Conservation (phyloP, 176 grass and related monocot species). For the Urochloa ruziziensis region DNA sequence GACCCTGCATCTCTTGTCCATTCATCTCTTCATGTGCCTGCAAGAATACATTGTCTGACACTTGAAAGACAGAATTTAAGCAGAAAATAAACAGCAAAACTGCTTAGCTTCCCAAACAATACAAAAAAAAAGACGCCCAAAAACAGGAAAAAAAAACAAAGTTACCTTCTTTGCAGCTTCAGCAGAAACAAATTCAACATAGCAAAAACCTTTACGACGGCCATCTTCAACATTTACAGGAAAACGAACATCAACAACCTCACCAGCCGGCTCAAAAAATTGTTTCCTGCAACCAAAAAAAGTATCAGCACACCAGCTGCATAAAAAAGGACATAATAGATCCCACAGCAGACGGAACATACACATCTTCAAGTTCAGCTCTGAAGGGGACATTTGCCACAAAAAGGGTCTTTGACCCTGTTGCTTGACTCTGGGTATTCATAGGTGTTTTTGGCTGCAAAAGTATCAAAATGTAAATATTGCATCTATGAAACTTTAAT, state of each 20-base stretch:
- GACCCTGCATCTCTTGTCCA: constrained; percentile 54
- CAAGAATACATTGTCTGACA: constrained; percentile 14
- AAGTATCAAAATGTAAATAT: background rate
- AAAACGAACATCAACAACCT: constrained; percentile 66
- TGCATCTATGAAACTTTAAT: background rate
- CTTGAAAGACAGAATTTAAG: background rate
- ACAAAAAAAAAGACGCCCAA: background rate
- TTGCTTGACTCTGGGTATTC: constrained; percentile 34
- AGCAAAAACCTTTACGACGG: constrained; percentile 51
- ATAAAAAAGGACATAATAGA: background rate
- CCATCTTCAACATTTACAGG: constrained; percentile 61
- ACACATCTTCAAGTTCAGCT: constrained; percentile 50
- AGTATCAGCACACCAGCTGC: background rate
- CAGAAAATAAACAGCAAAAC: background rate
- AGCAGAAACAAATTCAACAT: constrained; percentile 65
- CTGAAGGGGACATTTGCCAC: constrained; percentile 52
- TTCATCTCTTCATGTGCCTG: constrained; percentile 58
- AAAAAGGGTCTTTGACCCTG: constrained; percentile 59
- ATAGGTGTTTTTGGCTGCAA: constrained; percentile 71
- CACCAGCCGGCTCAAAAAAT: constrained; percentile 65
- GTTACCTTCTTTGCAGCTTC: constrained; percentile 67
- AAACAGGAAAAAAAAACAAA: background rate
- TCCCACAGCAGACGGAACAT: constrained; percentile 15
- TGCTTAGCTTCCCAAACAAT: background rate
- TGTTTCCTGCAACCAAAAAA: constrained; percentile 40